phyloP scores from a whole-genome alignment of 768 basidiomycete species.

The Mrakia frigida region DNA sequence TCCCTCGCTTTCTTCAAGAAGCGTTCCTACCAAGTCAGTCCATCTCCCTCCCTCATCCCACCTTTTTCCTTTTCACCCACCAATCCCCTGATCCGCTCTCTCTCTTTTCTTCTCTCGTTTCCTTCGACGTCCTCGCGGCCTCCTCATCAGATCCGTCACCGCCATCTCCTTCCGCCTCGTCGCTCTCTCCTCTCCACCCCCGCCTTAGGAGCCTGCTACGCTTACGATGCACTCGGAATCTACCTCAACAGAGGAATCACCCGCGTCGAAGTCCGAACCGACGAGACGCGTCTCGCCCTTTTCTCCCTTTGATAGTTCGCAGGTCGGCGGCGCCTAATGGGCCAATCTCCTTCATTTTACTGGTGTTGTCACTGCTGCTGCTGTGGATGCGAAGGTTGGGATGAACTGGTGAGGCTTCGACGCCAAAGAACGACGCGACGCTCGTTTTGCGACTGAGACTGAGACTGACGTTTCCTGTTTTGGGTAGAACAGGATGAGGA shows the following conservation, averaged over 20 bases:
- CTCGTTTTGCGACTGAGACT: not conserved
- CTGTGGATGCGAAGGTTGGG: slow-evolving; percentile 34
- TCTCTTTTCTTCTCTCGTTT: not conserved
- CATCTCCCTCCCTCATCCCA: not conserved
- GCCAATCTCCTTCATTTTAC: slow-evolving; percentile 36
- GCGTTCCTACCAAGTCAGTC: slow-evolving; percentile 14
- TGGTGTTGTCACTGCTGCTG: slow-evolving; percentile 36
- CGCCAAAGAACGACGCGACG: too few species aligned
- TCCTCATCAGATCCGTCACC: slow-evolving; percentile 36
- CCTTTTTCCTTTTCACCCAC: not conserved
- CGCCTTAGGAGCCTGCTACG: slow-evolving; percentile 38
- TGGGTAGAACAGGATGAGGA: not conserved
- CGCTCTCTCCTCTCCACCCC: slow-evolving; percentile 37
- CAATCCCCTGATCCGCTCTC: not conserved
- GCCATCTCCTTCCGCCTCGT: slow-evolving; percentile 37
- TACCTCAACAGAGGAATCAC: slow-evolving; percentile 37
- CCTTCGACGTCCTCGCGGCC: slow-evolving; percentile 34
- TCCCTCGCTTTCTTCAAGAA: slow-evolving; percentile 38
- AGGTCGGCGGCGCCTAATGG: slow-evolving; percentile 42
- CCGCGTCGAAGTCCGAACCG: too few species aligned
- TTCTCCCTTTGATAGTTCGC: not conserved
- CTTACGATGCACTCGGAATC: slow-evolving; percentile 39
- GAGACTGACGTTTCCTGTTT: too few species aligned
- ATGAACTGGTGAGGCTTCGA: slow-evolving; percentile 3
- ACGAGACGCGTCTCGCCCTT: not conserved